Evolutionary conservation across 495 filamentous ascomycete species (phyloP), one percentile per base, ranked within the genome.

Genomic region (Xylaria flabelliformis): DNA sequence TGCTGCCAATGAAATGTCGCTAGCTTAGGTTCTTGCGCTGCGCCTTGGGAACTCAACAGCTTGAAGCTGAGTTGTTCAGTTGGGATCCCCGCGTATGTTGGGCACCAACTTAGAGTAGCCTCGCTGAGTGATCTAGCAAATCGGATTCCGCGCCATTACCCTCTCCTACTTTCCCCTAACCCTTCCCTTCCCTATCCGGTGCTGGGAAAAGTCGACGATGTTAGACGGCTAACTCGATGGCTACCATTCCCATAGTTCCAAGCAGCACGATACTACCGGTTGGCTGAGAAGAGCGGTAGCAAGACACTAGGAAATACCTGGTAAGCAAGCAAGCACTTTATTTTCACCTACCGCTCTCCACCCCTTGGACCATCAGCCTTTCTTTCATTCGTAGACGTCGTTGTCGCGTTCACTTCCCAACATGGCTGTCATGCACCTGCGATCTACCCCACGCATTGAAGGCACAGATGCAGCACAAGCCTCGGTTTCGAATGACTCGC

Each of bases 291-390:
- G 77, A 92, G 90, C 75, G 96, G 96, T 50, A 91, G 89, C 80
- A 97, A 97, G 84, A 93, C 89, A 55, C 84, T 98, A 70, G 96
- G 96, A 42, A 99, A 98, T 83, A 93, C 93, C 64, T 99, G 96
- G 96, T 98, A 91, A 84, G 93, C 87, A 64, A 72, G 48, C 67
- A 64, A 72, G 48, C 67, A 65, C 59, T 72, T 66, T 56, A 56
- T 64, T 64, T 70, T 41, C 36, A 66, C 68, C 69, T 63, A 17
- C 62, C 19, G 44, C 46, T 64, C 61, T 44, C 61, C 59, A 71
- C 59, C 21, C 0, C 32, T 56, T 44, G 21, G 26, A 50, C 44
- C 34, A 55, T 46, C 48, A n/a, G 41, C 10, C 10, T 13, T 48
- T 69, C 42, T 67, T 29, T 70, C 65, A 53, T 74, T 73, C 48